Conservation (phyloP, 2,329 filamentous ascomycete species). For the Penicillium brasilianum region DNA sequence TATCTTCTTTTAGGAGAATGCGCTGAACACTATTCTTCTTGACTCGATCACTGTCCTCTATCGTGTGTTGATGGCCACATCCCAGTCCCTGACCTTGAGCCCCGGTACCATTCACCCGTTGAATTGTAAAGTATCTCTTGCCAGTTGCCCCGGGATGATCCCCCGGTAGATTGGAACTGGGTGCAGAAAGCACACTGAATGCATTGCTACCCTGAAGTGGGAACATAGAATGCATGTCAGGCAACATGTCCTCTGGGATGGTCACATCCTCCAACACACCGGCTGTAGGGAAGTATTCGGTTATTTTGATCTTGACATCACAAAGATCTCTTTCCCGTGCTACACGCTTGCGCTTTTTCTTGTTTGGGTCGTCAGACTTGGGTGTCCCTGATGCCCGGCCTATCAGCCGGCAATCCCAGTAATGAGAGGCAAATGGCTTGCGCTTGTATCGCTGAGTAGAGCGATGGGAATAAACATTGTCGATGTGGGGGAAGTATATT, state of each 20-base stretch:
- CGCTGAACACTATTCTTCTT: constrained; percentile 81
- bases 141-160: constrained; percentile 56
- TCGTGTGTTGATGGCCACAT: constrained; percentile 74
- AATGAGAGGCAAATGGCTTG: constrained; percentile 81
- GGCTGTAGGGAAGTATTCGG: constrained; percentile 69
- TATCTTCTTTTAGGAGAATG: constrained; percentile 66
- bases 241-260: constrained; percentile 27
- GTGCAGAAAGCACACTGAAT: constrained; percentile 51
- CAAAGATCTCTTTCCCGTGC: constrained; percentile 79
- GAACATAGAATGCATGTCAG: constrained; percentile 34
- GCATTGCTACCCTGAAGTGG: constrained; percentile 30
- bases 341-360: constrained; percentile 79
- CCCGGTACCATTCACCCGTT: constrained; percentile 77
- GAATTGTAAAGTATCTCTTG: constrained; percentile 72
- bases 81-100: constrained; percentile 72
- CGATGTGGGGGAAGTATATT: constrained; percentile 81
- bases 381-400: constrained; percentile 78
- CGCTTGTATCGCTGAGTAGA: constrained; percentile 82
- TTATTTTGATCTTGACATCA: constrained; percentile 86
- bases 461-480: constrained; percentile 83
- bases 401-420: constrained; percentile 84
- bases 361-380: constrained; percentile 78
- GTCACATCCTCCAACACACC: constrained; percentile 27
- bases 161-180: constrained; percentile 46
- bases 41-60: constrained; percentile 76